phyloP scores from a whole-genome alignment of 148 eudicot species.

The Polygonum maritimum region DNA sequence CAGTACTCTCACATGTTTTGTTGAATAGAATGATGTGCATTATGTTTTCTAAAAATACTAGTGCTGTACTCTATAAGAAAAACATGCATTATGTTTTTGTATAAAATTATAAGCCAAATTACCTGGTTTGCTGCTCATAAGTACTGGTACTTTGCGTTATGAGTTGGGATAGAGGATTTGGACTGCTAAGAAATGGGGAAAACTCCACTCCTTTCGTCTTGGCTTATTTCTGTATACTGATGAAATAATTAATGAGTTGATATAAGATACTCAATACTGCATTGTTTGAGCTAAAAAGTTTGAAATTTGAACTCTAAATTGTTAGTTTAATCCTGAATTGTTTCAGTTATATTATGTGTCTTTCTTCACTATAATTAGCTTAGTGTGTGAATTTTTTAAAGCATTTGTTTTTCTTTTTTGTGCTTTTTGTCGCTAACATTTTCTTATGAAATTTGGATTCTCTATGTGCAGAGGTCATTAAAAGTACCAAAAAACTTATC shows the following conservation, averaged over 20 bases:
- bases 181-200: too few species aligned
- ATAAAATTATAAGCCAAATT: too few species aligned
- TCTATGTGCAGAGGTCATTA: conserved; percentile 56
- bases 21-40: too few species aligned
- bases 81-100: too few species aligned
- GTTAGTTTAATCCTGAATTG: neutral
- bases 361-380: neutral
- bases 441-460: neutral
- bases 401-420: neutral
- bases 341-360: neutral
- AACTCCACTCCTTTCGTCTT: neutral
- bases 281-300: neutral
- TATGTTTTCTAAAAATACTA: too few species aligned
- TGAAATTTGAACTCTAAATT: neutral
- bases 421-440: neutral
- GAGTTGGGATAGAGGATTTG: too few species aligned
- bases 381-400: neutral
- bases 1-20: too few species aligned
- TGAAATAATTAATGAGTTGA: neutral
- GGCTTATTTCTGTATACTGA: neutral
- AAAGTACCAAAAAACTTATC: conserved; percentile 64
- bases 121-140: too few species aligned
- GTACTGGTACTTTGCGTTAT: too few species aligned
- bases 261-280: neutral
- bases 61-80: too few species aligned